Evolutionary conservation across 768 basidiomycete species (phyloP).

Genomic region (Tubosaeta sp.): DNA sequence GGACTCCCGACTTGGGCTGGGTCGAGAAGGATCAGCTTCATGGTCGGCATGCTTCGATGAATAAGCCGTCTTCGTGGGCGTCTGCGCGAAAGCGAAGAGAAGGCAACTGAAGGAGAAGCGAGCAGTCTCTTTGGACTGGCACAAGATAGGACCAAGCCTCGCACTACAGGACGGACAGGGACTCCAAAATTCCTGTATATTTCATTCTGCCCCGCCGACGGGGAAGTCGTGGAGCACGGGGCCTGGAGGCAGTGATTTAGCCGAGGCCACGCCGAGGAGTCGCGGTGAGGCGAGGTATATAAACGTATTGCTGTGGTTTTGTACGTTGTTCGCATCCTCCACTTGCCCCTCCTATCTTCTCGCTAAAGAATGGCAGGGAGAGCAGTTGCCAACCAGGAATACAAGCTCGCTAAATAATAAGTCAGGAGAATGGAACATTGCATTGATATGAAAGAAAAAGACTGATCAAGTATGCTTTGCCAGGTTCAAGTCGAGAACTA

Average conservation of each 20-base stretch:
- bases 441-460: no score
- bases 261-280: background rate
- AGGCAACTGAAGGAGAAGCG: background rate
- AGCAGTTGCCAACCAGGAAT: no score
- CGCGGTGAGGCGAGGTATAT: no score
- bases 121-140: no score
- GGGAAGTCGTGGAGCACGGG: background rate
- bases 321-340: no score
- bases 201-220: background rate
- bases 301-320: no score
- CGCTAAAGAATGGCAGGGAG: background rate
- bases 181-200: background rate
- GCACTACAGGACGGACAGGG: no score
- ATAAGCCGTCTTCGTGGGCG: background rate
- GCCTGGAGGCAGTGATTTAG: background rate
- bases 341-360: background rate
- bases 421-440: no score
- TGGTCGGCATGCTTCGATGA: background rate
- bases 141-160: background rate
- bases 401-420: no score
- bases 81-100: background rate
- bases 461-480: no score
- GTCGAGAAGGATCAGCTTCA: constrained; percentile 26
- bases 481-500: no score
- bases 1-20: constrained; percentile 30